Conservation (phyloP, 164 flowering plant species). For the Liriodendron chinense region DNA sequence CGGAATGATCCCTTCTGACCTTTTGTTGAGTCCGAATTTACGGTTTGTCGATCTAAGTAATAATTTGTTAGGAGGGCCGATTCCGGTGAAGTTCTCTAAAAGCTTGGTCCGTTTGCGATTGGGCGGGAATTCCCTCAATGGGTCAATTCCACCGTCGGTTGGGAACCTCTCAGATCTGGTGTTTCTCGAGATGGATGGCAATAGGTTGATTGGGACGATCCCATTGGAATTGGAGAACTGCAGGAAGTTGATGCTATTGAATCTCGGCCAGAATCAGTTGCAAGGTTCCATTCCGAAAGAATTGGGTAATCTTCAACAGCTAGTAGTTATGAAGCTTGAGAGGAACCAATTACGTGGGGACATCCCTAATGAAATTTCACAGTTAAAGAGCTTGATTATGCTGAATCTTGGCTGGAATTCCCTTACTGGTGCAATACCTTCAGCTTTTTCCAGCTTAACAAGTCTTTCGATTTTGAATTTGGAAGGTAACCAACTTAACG, state of each 20-base stretch:
- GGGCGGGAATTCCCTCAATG: constrained; percentile 48
- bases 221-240: constrained; percentile 50
- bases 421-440: constrained; percentile 55
- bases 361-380: constrained; percentile 41
- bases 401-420: constrained; percentile 57
- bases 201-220: constrained; percentile 41
- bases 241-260: constrained; percentile 41
- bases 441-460: constrained; percentile 31
- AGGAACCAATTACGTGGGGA: constrained; percentile 42
- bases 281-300: constrained; percentile 41
- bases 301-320: constrained; percentile 41
- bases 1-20: constrained; percentile 53
- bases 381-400: constrained; percentile 24
- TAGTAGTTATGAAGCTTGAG: constrained; percentile 53
- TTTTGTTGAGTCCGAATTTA: constrained; percentile 38
- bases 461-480: constrained; percentile 39
- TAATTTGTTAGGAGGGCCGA: constrained; percentile 43
- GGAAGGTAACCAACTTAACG: constrained; percentile 46
- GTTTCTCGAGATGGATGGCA: constrained; percentile 63
- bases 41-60: constrained; percentile 46
- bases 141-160: constrained; percentile 31
- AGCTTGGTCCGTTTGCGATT: constrained; percentile 56
- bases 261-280: constrained; percentile 49
- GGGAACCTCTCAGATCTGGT: constrained; percentile 32
- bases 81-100: constrained; percentile 40